Conservation (phyloP, 768 basidiomycete genomes). For the Cystoderma amianthinum region DNA sequence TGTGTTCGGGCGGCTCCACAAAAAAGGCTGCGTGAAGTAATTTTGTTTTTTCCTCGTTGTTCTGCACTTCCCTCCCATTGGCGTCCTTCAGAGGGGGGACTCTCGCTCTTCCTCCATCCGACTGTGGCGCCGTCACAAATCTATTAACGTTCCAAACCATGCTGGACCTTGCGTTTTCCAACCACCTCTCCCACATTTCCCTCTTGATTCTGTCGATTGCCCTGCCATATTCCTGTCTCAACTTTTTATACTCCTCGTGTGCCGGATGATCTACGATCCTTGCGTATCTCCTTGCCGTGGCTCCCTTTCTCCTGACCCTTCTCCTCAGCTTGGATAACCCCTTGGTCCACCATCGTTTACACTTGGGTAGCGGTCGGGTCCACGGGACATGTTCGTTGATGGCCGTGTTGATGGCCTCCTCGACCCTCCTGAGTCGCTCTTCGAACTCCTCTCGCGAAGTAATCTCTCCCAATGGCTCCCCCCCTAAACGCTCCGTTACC, state of each 20-base stretch:
- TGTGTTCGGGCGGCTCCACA: constrained; percentile 10
- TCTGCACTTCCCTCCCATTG: background rate
- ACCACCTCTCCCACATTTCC: constrained; percentile 17
- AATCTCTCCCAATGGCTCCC: background rate
- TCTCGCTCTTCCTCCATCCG: constrained; percentile 15
- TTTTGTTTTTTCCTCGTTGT: constrained; percentile 9
- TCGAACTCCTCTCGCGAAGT: background rate
- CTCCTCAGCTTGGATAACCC: background rate
- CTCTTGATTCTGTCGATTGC: constrained; percentile 11
- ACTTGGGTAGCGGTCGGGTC: background rate
- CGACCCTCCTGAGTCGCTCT: background rate
- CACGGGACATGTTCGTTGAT: background rate
- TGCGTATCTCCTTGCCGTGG: background rate
- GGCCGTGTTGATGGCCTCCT: background rate
- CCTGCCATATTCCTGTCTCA: constrained; percentile 10
- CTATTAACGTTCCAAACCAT: constrained; percentile 13
- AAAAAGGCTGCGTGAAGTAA: constrained; percentile 16
- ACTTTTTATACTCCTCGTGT: constrained; percentile 1
- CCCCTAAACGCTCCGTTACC: background rate
- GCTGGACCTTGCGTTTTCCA: constrained; percentile 9
- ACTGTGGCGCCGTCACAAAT: constrained; percentile 7
- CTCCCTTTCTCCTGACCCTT: background rate
- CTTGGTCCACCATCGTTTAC: constrained; percentile 1
- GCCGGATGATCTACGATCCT: background rate
- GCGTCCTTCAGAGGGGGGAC: constrained; percentile 12